Evolutionary conservation across 1,284 basidiomycete genomes (phyloP).

Genomic region (Rhodotorula sp.): DNA sequence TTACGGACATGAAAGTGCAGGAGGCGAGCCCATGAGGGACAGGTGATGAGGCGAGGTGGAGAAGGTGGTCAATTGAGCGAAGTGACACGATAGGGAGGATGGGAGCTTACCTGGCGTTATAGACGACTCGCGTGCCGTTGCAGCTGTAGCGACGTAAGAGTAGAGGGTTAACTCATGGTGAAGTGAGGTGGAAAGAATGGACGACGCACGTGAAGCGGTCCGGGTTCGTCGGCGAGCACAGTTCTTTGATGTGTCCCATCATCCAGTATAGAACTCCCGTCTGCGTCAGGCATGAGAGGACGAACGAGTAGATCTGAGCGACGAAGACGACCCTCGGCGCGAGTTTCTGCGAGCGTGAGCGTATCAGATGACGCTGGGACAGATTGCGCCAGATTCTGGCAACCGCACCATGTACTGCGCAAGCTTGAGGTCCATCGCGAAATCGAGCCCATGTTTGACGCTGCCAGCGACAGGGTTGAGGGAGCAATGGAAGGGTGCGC

Average conservation of each 20-base stretch:
- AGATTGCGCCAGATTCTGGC: too few relatives aligned
- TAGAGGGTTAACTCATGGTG: neutral
- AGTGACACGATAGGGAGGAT: too few relatives aligned
- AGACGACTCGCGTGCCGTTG: constrained; percentile 65
- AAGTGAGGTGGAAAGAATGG: neutral
- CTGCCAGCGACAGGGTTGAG: too few relatives aligned
- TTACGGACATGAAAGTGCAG: too few relatives aligned
- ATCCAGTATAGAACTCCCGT: constrained; percentile 83
- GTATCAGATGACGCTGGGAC: too few relatives aligned
- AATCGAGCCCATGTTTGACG: constrained; percentile 63
- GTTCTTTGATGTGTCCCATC: constrained; percentile 66
- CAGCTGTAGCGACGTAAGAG: neutral
- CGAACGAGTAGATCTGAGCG: constrained; percentile 76
- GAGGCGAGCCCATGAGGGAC: too few relatives aligned
- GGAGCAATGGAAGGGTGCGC: too few relatives aligned
- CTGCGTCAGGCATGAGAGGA: constrained; percentile 76
- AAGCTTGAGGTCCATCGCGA: constrained; percentile 87
- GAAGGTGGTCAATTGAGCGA: neutral
- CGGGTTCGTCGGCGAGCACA: constrained; percentile 54
- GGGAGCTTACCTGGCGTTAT: constrained; percentile 71
- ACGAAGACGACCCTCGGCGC: constrained; percentile 67
- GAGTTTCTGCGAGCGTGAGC: constrained; percentile 61
- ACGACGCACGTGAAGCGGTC: neutral
- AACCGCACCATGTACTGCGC: constrained; percentile 80
- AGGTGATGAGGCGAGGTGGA: too few relatives aligned